Evolutionary conservation across 2,329 filamentous ascomycete genomes (phyloP).

Genomic region (Neodidymelliopsis sp.): DNA sequence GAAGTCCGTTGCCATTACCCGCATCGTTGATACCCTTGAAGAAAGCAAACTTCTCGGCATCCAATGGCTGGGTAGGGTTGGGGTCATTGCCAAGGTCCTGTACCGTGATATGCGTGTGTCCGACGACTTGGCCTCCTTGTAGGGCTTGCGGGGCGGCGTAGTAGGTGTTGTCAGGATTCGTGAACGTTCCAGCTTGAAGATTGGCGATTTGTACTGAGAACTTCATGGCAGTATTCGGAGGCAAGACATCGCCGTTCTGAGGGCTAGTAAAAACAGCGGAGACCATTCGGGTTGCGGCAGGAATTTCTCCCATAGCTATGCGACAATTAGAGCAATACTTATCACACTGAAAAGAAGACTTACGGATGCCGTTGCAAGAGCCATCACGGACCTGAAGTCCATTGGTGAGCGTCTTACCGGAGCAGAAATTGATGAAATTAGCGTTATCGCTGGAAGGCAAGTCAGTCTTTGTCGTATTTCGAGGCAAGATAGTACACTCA

Average conservation of each 20-base stretch:
- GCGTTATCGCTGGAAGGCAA: conserved; percentile 51
- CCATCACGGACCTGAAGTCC: conserved; percentile 59
- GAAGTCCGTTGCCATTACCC: conserved; percentile 57
- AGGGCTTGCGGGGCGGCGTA: conserved; percentile 64
- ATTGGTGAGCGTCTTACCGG: conserved; percentile 62
- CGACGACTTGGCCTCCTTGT: conserved; percentile 51
- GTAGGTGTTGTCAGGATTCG: conserved; percentile 62
- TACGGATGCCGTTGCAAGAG: conserved; percentile 64
- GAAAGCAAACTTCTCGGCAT: conserved; percentile 59
- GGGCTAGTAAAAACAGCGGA: conserved; percentile 62
- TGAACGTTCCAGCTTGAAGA: conserved; percentile 62
- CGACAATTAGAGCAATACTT: not conserved
- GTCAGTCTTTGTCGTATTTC: conserved; percentile 7
- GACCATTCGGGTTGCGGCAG: conserved; percentile 60
- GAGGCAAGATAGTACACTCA: conserved; percentile 38
- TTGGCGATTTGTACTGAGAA: conserved; percentile 59
- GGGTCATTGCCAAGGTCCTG: conserved; percentile 55
- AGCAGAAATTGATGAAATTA: conserved; percentile 69
- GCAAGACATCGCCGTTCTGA: conserved; percentile 51
- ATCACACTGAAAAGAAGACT: conserved; percentile 15
- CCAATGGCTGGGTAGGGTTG: conserved; percentile 47
- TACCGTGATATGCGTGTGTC: conserved; percentile 61
- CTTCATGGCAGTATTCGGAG: conserved; percentile 54
- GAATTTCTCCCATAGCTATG: conserved; percentile 64
- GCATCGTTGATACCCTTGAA: conserved; percentile 66